Percentiles rank a stretch among this genome's conserved stretches.
Conservation (phyloP, 306 rosid genomes). For the Rubus idaeus region DNA sequence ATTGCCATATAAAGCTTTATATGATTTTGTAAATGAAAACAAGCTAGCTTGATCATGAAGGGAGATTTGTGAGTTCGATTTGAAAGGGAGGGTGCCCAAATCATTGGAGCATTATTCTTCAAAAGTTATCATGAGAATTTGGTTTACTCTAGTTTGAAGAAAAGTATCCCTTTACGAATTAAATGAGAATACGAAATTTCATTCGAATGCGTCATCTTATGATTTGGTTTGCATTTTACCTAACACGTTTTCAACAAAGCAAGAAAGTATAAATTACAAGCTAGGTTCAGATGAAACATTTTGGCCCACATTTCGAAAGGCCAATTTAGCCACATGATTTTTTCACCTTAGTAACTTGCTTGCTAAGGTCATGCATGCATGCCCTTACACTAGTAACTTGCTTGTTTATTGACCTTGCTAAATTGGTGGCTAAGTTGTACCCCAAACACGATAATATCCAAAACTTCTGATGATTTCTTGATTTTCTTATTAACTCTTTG, state of each 20-base stretch:
- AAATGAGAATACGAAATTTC: constrained; percentile 35
- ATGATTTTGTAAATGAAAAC: not conserved
- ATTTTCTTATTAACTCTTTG: too few species aligned
- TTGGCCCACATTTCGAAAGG: constrained; percentile 36
- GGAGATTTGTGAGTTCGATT: constrained; percentile 29
- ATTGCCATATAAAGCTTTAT: not conserved
- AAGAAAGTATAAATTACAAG: constrained; percentile 34
- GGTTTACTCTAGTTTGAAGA: constrained; percentile 59
- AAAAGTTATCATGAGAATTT: constrained; percentile 21
- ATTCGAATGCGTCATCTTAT: constrained; percentile 45
- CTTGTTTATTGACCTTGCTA: too few species aligned
- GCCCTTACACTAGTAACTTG: not conserved
- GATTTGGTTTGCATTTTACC: constrained; percentile 64
- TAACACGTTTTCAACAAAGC: constrained; percentile 72
- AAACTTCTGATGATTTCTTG: too few species aligned
- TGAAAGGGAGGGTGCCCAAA: constrained; percentile 50
- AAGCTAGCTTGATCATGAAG: constrained; percentile 11
- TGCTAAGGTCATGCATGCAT: not conserved
- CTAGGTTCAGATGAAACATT: constrained; percentile 37
- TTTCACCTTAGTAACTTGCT: not conserved
- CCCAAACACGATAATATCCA: too few species aligned
- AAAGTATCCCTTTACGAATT: constrained; percentile 60
- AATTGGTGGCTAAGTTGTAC: too few species aligned
- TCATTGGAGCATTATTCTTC: constrained; percentile 67
- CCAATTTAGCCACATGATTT: constrained; percentile 1